Conservation (phyloP, 495 filamentous ascomycete genomes). For the Neurospora africana region DNA sequence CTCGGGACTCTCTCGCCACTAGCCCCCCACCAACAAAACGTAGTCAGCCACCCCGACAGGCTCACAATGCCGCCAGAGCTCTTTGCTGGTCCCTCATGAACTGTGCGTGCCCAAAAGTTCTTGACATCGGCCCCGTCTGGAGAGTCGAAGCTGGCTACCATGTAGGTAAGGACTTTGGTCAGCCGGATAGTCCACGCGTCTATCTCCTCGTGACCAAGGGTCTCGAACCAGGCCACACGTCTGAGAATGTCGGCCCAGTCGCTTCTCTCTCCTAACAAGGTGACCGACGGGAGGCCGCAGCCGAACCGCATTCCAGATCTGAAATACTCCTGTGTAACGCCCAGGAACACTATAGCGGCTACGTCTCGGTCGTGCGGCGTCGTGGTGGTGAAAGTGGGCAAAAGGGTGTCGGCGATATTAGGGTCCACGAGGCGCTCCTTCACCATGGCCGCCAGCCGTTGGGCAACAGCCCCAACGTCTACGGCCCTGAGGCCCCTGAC, state of each 20-base stretch:
- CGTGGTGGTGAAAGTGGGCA: conserved; percentile 30
- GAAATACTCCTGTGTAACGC: conserved; percentile 27
- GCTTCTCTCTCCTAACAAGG: conserved; percentile 22
- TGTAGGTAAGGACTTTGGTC: conserved; percentile 23
- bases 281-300: conserved; percentile 32
- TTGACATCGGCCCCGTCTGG: conserved; percentile 22
- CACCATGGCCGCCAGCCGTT: background rate
- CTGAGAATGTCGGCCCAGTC: conserved; percentile 27
- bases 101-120: conserved; percentile 29
- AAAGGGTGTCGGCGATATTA: conserved; percentile 23
- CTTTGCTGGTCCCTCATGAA: background rate
- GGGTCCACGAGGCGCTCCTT: conserved; percentile 14
- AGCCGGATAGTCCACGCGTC: conserved; percentile 17
- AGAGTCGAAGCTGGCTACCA: conserved; percentile 24
- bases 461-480: background rate
- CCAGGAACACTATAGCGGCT: conserved; percentile 31
- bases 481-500: background rate
- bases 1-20: background rate
- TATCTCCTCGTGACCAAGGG: conserved; percentile 16
- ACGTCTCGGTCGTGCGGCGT: conserved; percentile 20
- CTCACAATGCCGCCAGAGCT: background rate
- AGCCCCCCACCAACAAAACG: background rate
- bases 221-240: conserved; percentile 22
- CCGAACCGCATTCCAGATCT: conserved; percentile 10
- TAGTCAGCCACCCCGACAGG: background rate